Conservation (phyloP, 768 basidiomycete genomes). For the Lactarius sanguifluus region DNA sequence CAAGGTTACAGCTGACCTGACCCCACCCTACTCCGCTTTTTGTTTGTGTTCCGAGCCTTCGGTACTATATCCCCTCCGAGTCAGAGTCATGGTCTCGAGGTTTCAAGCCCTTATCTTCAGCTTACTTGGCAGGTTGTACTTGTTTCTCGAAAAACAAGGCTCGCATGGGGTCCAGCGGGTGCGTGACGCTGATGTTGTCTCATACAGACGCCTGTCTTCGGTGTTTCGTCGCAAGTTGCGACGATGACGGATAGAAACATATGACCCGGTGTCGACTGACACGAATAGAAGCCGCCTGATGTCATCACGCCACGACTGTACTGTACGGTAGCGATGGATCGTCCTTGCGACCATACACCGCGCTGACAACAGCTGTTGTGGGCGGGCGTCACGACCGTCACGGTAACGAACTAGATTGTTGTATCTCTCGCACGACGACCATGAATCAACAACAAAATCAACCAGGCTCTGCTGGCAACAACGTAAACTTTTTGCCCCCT, state of each 20-base stretch:
- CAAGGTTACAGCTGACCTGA: conserved; percentile 29
- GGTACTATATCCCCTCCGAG: not conserved
- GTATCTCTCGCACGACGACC: conserved; percentile 18
- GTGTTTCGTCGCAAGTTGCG: conserved; percentile 10
- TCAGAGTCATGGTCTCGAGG: not conserved
- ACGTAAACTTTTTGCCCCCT: conserved; percentile 39
- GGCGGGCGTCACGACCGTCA: conserved; percentile 32
- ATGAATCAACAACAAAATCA: conserved; percentile 45
- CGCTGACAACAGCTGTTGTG: conserved; percentile 11
- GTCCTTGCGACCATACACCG: not conserved
- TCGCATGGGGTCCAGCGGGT: not conserved
- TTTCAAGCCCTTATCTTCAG: not conserved
- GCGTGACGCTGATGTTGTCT: not conserved
- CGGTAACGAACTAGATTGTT: conserved; percentile 33
- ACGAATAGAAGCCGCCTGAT: conserved; percentile 12
- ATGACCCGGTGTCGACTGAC: not conserved
- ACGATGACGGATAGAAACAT: not conserved
- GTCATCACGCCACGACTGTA: not conserved
- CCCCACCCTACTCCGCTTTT: conserved; percentile 11
- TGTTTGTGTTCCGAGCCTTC: not conserved
- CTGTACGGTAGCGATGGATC: not conserved
- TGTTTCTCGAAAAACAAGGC: not conserved
- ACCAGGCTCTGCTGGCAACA: conserved; percentile 36
- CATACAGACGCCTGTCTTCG: not conserved
- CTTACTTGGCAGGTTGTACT: not conserved